Base-by-base conservation (phyloP, 1,139 yeast genomes). In the Hemisphaericaspora lyxosophila region DNA sequence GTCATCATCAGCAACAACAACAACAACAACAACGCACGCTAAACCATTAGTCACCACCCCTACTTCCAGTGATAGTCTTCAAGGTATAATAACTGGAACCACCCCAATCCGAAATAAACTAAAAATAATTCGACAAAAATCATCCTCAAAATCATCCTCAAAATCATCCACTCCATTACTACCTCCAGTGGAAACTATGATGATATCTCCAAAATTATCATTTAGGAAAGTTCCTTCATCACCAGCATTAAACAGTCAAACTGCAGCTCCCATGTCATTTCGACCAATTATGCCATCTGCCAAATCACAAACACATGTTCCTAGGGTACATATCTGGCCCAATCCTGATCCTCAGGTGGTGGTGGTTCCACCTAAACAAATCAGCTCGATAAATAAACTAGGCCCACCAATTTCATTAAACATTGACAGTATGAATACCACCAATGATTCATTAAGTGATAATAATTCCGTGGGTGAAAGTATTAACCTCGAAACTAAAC, bases 401-500 rank as follows among this genome's bases (percentile, higher is more conserved):
- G 51, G 49, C 8, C 51, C 57, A 3, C 49, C 49, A 4, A 39
- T 45, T 3, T 16, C 33, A 12, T 20, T 43, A n/a, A 35, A 42
- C 14, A n/a, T n/a, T n/a, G n/a, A n/a, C n/a, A n/a, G n/a, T n/a
- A 39, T 31, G 20, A 40, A 22, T 12, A 18, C 38, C 9, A 27
- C 37, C 2, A 33, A 24, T 22, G 33, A 34, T 14, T 26, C 28
- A 13, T 7, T 13, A 5, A 19, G 30, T 8, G 36, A 41, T 20
- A 40, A 35, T 30, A 29, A 43, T 4, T 53, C 57, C 0, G 38
- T 50, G 7, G 48, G 46, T 1, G 44, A 44, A n/a, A 48, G 49
- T 17, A 13, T 12, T 12, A 44, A 48, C 26, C 50, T 49, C 33
- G 50, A 53, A 26, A 45, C 51, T 5, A 57, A 53, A 34, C 51